These are phyloP conservation scores for Colletotrichum sp. DNA, from an alignment of 2,329 filamentous ascomycete species.

Conservation along the genomic window DNA sequence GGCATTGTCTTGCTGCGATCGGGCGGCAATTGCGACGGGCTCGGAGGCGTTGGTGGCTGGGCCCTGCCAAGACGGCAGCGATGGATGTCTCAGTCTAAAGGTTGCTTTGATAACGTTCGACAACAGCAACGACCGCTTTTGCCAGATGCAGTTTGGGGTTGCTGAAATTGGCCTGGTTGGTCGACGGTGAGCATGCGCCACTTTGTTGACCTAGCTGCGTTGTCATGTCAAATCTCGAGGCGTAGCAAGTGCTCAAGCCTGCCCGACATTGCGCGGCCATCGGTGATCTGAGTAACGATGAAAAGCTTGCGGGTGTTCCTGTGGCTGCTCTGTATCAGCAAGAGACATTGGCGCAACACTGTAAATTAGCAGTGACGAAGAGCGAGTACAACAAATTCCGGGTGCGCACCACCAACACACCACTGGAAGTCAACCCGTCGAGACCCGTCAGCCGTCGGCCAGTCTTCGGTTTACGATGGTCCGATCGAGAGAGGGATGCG, in stretches of 20 bases:
- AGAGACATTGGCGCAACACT: neutral
- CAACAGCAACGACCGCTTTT: neutral
- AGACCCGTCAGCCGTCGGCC: neutral
- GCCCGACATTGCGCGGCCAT: neutral
- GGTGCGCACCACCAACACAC: neutral
- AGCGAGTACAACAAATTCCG: neutral
- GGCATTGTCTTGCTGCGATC: neutral
- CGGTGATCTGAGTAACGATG: neutral
- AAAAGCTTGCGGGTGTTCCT: neutral
- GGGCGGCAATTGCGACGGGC: neutral
- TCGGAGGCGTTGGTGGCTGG: neutral
- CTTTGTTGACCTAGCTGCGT: neutral
- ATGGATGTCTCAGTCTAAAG: neutral
- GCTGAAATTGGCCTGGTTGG: neutral
- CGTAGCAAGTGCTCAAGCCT: neutral
- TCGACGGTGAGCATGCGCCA: slow-evolving; percentile 1
- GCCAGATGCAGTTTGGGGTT: neutral
- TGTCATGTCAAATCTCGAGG: neutral
- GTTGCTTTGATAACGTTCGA: neutral
- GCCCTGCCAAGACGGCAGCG: slow-evolving; percentile 3
- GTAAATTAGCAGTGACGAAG: neutral
- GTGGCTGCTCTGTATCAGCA: neutral
- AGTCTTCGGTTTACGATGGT: slow-evolving; percentile 1
- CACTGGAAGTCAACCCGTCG: neutral
- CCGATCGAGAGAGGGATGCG: slow-evolving; percentile 13